Conservation (phyloP, 805 yeast species). For the Metschnikowia cubensis region DNA sequence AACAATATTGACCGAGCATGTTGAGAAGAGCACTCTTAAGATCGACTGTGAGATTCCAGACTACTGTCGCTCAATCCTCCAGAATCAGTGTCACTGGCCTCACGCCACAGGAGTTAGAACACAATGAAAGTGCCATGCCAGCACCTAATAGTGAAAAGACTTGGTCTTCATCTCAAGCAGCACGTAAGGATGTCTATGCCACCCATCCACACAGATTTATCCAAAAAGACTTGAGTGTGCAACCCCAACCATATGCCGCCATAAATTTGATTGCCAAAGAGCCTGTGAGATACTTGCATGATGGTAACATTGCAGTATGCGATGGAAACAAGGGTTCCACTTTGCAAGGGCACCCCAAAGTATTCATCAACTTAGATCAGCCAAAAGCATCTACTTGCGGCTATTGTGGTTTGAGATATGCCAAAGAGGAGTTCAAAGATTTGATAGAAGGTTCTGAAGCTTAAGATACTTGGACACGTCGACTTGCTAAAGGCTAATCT, state of each 20-base stretch:
- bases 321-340: constrained; percentile 69
- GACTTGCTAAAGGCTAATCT: not conserved
- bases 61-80: constrained; percentile 10
- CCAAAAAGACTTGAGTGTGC: constrained; percentile 61
- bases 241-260: constrained; percentile 81
- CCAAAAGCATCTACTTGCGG: constrained; percentile 72
- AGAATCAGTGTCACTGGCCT: constrained; percentile 17
- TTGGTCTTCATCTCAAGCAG: constrained; percentile 70
- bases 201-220: constrained; percentile 58
- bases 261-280: constrained; percentile 74
- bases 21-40: constrained; percentile 10
- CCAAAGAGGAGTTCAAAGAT: constrained; percentile 47
- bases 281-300: constrained; percentile 59
- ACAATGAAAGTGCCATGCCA: constrained; percentile 44
- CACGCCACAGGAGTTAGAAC: constrained; percentile 17
- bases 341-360: constrained; percentile 80
- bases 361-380: constrained; percentile 75
- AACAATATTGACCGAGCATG: constrained; percentile 2
- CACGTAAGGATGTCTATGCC: constrained; percentile 52
- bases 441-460: constrained; percentile 28
- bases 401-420: constrained; percentile 73
- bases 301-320: constrained; percentile 67
- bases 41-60: constrained; percentile 11
- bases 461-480: not conserved
- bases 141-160: constrained; percentile 71